A percentile compares a stretch with the other conserved stretches of the same genome.
Conservation (phyloP, 169 alveolate genomes). For the Toxoplasma gondii region DNA sequence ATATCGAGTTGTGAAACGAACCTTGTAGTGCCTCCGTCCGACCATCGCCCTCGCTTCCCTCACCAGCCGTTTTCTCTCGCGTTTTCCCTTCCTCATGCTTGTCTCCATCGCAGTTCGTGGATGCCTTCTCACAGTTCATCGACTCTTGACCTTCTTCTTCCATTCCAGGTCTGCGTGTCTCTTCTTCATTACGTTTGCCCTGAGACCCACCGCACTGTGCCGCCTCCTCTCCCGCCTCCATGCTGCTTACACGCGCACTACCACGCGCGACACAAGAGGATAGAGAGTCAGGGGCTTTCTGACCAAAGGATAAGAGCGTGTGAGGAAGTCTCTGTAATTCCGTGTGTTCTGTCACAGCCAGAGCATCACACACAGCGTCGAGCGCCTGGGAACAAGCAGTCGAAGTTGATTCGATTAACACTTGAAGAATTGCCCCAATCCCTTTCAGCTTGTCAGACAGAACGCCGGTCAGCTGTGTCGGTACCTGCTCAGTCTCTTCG, state of each 20-base stretch:
- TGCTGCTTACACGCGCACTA: too few species aligned
- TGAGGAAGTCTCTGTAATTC: too few species aligned
- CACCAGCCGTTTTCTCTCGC: neutral
- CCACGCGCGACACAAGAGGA: too few species aligned
- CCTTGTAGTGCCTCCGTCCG: neutral
- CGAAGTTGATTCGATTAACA: neutral
- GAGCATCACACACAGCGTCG: conserved; percentile 27
- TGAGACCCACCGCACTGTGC: too few species aligned
- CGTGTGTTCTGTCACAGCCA: neutral
- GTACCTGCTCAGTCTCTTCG: neutral
- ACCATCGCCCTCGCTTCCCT: neutral
- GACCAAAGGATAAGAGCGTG: too few species aligned
- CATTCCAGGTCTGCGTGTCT: neutral
- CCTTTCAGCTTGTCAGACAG: neutral
- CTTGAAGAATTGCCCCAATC: neutral
- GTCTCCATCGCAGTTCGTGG: neutral
- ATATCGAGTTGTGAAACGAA: too few species aligned
- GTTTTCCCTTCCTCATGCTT: neutral
- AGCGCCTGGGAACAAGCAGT: neutral
- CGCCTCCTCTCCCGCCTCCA: too few species aligned
- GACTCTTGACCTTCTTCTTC: neutral
- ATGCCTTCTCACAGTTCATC: neutral
- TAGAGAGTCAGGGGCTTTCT: too few species aligned
- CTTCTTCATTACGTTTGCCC: neutral
- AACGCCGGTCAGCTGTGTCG: neutral